A percentile compares a stretch with the other conserved stretches of the same genome.
phyloP scores from a whole-genome alignment of 345 rosid genomes.

The Eucalyptus urophylla region DNA sequence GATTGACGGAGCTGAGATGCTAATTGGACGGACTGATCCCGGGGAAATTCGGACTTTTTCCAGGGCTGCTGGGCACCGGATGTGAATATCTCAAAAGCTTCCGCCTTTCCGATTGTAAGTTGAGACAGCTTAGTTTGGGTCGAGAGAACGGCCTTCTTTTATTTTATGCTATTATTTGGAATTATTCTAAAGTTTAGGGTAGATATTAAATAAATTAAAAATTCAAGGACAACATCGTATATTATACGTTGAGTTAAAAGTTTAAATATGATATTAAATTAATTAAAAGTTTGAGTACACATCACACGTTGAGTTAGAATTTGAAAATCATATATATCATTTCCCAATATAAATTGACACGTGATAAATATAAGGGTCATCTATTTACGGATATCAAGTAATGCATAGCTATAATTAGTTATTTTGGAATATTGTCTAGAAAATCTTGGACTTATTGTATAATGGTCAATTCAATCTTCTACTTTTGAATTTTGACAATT shows the following conservation, averaged over 20 bases:
- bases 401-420: not conserved
- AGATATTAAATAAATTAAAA: not conserved
- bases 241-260: not conserved
- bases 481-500: rapidly evolving
- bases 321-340: rapidly evolving
- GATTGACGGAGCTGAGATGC: not conserved
- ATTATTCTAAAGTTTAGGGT: not conserved
- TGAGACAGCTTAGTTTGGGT: not conserved
- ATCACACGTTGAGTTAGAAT: rapidly evolving
- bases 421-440: not conserved
- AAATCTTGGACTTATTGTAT: rapidly evolving
- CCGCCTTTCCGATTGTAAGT: not conserved
- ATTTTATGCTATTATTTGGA: not conserved
- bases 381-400: rapidly evolving
- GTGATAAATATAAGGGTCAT: not conserved
- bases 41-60: not conserved
- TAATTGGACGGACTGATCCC: not conserved
- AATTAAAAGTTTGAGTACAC: not conserved
- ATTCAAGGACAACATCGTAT: rapidly evolving
- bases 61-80: not conserved
- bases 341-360: rapidly evolving
- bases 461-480: rapidly evolving
- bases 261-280: rapidly evolving
- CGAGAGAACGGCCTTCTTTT: too few species aligned
- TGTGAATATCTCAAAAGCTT: not conserved